Evolutionary conservation across 176 grass and related monocot species (phyloP).

Genomic region (Puccinellia tenuiflora): DNA sequence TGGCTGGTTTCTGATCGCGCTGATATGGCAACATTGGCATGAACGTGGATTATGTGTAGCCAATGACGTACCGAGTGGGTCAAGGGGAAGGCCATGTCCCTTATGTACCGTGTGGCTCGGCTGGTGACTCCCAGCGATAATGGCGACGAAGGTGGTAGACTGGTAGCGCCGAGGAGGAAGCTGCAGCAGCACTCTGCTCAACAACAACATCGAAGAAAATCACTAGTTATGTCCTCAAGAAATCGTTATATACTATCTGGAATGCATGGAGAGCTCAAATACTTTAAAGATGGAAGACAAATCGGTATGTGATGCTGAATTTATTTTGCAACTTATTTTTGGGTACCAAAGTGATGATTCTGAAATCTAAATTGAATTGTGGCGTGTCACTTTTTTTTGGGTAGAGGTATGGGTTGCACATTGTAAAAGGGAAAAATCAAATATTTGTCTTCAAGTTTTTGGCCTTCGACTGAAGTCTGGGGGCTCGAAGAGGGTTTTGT

Average conservation of each 20-base stretch:
- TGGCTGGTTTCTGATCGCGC: not conserved
- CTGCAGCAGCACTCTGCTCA: not conserved
- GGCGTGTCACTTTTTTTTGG: not conserved
- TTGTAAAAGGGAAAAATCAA: not conserved
- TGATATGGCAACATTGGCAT: not conserved
- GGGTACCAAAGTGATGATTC: not conserved
- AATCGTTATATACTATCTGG: not conserved
- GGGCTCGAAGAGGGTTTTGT: not conserved
- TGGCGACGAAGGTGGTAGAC: not conserved
- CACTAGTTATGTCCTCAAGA: not conserved
- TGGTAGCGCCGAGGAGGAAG: not conserved
- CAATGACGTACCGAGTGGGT: no score
- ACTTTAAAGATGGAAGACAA: not conserved
- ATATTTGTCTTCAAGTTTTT: not conserved
- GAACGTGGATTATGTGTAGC: not conserved
- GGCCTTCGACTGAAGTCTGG: not conserved
- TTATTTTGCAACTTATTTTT: not conserved
- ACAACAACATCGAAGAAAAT: not conserved
- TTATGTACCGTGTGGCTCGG: not conserved
- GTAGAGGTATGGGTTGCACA: not conserved
- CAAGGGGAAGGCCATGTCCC: not conserved
- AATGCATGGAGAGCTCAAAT: not conserved
- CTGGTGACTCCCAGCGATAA: not conserved
- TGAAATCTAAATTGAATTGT: no score
- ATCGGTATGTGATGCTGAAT: not conserved